These are phyloP conservation scores for Quercus ilex DNA, from an alignment of 306 rosid genomes.

Conservation along the genomic window DNA sequence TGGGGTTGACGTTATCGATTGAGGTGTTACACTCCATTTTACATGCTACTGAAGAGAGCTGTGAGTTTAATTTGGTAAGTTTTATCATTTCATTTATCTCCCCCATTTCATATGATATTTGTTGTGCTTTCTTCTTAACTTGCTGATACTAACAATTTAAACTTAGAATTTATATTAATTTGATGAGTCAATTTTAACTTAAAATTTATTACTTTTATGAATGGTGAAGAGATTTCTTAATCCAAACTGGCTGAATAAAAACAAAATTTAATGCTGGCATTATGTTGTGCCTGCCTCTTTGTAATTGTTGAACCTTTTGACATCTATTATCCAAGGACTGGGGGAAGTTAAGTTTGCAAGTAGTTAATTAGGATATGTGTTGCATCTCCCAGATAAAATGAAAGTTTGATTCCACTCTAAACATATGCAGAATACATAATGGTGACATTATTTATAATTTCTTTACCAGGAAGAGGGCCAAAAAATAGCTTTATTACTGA, in stretches of 20 bases:
- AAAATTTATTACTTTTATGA: not conserved
- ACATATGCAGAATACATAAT: not conserved
- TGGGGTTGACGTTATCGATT: constrained; percentile 45
- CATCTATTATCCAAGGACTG: not conserved
- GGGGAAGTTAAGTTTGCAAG: not conserved
- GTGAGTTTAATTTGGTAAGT: constrained; percentile 68
- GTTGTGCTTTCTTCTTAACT: constrained; percentile 1
- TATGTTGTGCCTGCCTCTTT: not conserved
- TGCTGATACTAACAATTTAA: not conserved
- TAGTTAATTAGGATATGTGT: not conserved
- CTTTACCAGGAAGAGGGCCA: not conserved
- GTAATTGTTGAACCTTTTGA: not conserved
- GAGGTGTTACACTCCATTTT: constrained; percentile 48
- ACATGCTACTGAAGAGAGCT: constrained; percentile 43
- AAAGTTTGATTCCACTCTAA: not conserved
- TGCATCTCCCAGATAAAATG: not conserved
- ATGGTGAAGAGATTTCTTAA: not conserved
- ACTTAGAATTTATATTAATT: not conserved
- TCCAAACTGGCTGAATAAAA: not conserved
- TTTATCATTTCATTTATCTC: constrained; percentile 1
- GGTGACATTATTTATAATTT: not conserved
- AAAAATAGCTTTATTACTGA: not conserved
- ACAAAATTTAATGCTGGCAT: not conserved
- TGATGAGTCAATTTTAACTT: not conserved
- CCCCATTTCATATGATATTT: not conserved